Evolutionary conservation across 129 eudicot genomes (phyloP), one percentile per base, ranked within the genome.

Genomic region (Helianthus tuberosus): DNA sequence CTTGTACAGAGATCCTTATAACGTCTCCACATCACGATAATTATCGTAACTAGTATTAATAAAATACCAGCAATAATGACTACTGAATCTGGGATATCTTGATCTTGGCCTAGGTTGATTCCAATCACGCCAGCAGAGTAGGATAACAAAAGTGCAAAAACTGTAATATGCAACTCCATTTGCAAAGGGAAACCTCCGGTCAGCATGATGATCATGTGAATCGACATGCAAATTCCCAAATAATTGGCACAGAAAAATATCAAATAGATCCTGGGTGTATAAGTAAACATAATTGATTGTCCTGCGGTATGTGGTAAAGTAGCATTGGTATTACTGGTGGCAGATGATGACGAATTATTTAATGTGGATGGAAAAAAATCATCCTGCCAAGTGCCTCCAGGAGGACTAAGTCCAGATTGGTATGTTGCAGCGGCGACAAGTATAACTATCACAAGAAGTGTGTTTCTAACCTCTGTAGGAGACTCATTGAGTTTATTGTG

Each of bases 371-470:
- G 32, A 55, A 55, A 29, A 17, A 6, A 17, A 55, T 82, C 79
- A 0, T 81, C 89, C 46, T 78, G 80, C 84, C 84, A 82, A 17
- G 52, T 60, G 17, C 86, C 84, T 17, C 89, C 86, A 1, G 86
- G 86, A 32, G 89, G 86, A 62, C 75, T 85, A 13, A 85, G 75
- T 8, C 62, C 79, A 0, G 85, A 68, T 75, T 82, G 86, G 74
- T 81, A 85, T 1, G 89, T 81, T 53, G 82, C 89, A 27, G 89
- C 54, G 0, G 75, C 54, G 46, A 85, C 74, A 39, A 85, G 80
- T 47, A 79, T 76, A 5, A 77, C 80, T 8, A 82, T 72, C 11
- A 82, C 80, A 0, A 82, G 77, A 23, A 78, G 80, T n/a, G 75
- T 72, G 52, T 52, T 66, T 60, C 89, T 75, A 9, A 85, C 80